Evolutionary conservation across 192 early-diverging fungal species (phyloP).

Genomic region (Obelidium mucronatum): DNA sequence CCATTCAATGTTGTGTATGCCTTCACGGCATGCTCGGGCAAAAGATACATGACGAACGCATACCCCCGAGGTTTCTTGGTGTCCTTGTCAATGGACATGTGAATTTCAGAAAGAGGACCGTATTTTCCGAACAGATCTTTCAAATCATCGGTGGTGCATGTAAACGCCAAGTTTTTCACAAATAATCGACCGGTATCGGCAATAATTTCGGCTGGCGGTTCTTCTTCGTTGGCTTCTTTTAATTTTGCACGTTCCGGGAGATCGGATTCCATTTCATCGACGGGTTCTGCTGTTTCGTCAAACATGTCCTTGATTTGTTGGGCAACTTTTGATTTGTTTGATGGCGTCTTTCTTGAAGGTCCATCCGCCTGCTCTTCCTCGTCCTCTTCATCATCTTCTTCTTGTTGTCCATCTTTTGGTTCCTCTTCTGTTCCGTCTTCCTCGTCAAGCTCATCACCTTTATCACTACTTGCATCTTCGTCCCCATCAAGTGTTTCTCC

Average conservation of each 20-base stretch:
- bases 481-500: constrained; percentile 44
- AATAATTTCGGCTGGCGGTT: constrained; percentile 70
- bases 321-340: constrained; percentile 2
- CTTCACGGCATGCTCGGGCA: constrained; percentile 93
- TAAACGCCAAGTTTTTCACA: constrained; percentile 92
- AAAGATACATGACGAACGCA: constrained; percentile 85
- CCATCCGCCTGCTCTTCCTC: constrained; percentile 11
- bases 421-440: not conserved
- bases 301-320: constrained; percentile 34
- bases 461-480: constrained; percentile 48
- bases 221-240: constrained; percentile 27
- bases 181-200: constrained; percentile 94
- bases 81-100: constrained; percentile 92
- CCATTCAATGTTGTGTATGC: constrained; percentile 85
- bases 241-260: constrained; percentile 17
- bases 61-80: constrained; percentile 95
- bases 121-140: constrained; percentile 81
- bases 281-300: not conserved
- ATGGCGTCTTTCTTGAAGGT: not conserved
- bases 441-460: constrained; percentile 17
- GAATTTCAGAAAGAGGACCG: constrained; percentile 91
- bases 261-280: constrained; percentile 8
- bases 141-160: constrained; percentile 88
- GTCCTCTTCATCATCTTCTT: constrained; percentile 16
- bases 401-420: not conserved